Percentiles rank a stretch among this genome's conserved stretches.
Conservation (phyloP, 345 rosid species). For the Aquilaria sinensis region DNA sequence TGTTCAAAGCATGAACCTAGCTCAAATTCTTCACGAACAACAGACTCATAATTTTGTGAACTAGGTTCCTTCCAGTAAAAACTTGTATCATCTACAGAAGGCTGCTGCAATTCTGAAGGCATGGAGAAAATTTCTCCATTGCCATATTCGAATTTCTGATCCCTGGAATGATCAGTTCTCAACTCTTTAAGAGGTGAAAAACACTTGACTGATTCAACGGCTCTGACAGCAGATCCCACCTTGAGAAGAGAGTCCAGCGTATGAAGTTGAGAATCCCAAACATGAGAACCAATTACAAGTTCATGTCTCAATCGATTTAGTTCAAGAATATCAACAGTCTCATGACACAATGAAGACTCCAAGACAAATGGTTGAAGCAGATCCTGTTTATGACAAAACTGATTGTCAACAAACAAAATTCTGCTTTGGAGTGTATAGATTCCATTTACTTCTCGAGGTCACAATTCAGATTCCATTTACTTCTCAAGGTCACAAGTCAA, state of each 20-base stretch:
- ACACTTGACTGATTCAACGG: constrained; percentile 25
- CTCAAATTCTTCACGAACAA: constrained; percentile 22
- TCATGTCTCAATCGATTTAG: constrained; percentile 62
- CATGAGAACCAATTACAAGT: constrained; percentile 62
- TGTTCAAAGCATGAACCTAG: constrained; percentile 18
- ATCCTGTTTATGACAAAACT: constrained; percentile 33
- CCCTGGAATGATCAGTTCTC: constrained; percentile 22
- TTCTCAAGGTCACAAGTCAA: no score
- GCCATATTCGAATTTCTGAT: constrained; percentile 18
- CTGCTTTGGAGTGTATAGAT: not conserved
- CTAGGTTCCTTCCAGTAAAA: constrained; percentile 22
- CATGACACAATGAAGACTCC: constrained; percentile 33
- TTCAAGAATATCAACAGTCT: constrained; percentile 66
- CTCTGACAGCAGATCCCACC: constrained; percentile 31
- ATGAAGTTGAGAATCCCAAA: constrained; percentile 76
- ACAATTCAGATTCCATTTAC: no score
- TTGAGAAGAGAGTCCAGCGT: constrained; percentile 32
- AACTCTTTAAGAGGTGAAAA: constrained; percentile 24
- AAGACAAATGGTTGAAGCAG: constrained; percentile 40
- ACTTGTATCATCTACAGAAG: constrained; percentile 19
- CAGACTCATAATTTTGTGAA: constrained; percentile 11
- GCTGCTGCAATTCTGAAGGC: constrained; percentile 24
- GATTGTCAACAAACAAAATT: constrained; percentile 4
- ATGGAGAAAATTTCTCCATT: constrained; percentile 19
- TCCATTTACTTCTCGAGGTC: not conserved